A percentile compares a stretch with the other conserved stretches of the same genome.
These are phyloP conservation scores for Fallopia convolvulus DNA, from an alignment of 148 eudicot genomes.

Conservation along the genomic window DNA sequence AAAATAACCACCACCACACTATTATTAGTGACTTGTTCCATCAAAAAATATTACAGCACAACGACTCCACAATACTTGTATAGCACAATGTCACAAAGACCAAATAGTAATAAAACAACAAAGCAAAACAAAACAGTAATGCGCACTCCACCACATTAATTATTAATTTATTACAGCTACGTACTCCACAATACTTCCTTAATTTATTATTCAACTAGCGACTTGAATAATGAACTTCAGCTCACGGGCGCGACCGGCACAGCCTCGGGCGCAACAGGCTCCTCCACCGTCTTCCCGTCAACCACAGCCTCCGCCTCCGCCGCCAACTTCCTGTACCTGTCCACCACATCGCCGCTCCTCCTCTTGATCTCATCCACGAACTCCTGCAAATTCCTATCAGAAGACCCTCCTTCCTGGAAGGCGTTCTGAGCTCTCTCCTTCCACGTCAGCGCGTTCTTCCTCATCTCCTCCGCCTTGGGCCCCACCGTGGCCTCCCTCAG, in stretches of 20 bases:
- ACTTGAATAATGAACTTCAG: neutral
- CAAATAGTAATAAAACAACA: no score
- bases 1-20: no score
- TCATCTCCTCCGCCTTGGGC: slow-evolving; percentile 45
- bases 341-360: slow-evolving; percentile 22
- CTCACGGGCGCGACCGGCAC: neutral
- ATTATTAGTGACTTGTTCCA: no score
- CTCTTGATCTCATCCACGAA: slow-evolving; percentile 49
- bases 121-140: no score
- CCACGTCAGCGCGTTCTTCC: slow-evolving; percentile 50
- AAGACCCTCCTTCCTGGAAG: slow-evolving; percentile 62
- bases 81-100: no score
- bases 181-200: neutral
- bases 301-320: neutral
- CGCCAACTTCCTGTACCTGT: neutral
- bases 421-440: slow-evolving; percentile 54
- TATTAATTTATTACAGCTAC: neutral
- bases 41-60: no score
- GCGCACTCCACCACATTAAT: no score
- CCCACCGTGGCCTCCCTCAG: slow-evolving; percentile 44
- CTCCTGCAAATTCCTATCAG: slow-evolving; percentile 36
- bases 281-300: neutral
- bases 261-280: neutral
- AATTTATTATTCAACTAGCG: neutral
- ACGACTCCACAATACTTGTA: no score